Conservation (phyloP, 164 flowering plant genomes). For the Tetrastigma voinierianum region DNA sequence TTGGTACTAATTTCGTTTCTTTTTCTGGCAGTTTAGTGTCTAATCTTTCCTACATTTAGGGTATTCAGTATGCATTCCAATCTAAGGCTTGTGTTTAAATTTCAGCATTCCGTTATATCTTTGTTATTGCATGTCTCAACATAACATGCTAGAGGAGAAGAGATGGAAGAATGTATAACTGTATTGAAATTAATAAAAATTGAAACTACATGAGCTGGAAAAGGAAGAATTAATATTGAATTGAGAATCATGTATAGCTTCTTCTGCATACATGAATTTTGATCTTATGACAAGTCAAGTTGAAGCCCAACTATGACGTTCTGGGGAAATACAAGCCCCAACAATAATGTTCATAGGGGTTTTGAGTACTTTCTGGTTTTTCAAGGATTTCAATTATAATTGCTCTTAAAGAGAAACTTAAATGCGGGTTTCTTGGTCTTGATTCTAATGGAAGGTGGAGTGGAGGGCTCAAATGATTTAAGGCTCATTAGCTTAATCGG, state of each 20-base stretch:
- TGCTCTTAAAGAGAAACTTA: no score
- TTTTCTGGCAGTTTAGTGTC: constrained; percentile 65
- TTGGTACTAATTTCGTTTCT: constrained; percentile 93
- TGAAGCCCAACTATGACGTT: background rate
- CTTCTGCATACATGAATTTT: background rate
- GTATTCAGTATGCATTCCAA: background rate
- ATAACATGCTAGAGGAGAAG: background rate
- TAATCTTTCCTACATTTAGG: background rate
- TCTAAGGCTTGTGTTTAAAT: background rate
- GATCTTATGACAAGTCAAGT: background rate
- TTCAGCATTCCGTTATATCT: background rate
- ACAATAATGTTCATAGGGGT: no score
- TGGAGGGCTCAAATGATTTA: no score
- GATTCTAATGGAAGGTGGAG: no score
- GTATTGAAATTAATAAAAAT: background rate
- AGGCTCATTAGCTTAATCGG: no score
- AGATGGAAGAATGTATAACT: background rate
- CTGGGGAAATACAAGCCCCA: background rate
- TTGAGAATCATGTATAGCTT: background rate
- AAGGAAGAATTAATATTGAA: background rate
- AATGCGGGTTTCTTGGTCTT: no score
- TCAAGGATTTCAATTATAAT: no score
- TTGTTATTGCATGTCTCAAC: background rate
- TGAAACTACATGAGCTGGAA: background rate
- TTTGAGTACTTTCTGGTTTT: no score